Conservation (phyloP, 2,329 filamentous ascomycete genomes). For the Phyllosticta ampelicida region DNA sequence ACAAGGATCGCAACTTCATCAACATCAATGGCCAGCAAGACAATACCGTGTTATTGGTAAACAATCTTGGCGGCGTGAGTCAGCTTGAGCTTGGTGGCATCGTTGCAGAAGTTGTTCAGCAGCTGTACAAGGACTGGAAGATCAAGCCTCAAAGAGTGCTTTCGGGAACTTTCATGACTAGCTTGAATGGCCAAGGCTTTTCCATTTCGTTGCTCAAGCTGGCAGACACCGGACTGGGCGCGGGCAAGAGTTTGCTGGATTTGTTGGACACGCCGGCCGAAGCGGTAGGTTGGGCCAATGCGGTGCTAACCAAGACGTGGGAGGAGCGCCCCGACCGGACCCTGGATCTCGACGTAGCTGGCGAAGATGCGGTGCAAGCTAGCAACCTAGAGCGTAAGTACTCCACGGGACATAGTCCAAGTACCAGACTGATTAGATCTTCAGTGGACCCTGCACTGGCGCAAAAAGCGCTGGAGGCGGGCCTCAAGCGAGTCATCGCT, state of each 20-base stretch:
- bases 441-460: constrained; percentile 42
- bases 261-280: constrained; percentile 58
- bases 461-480: constrained; percentile 43
- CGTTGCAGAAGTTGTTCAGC: constrained; percentile 53
- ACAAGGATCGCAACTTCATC: constrained; percentile 61
- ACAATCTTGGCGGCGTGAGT: constrained; percentile 66
- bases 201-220: constrained; percentile 57
- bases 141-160: constrained; percentile 53
- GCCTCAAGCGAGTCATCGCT: constrained; percentile 50
- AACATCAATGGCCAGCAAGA: constrained; percentile 46
- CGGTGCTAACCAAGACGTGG: constrained; percentile 50
- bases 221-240: constrained; percentile 47
- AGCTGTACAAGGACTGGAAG: constrained; percentile 47
- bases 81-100: constrained; percentile 63
- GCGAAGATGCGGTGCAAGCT: constrained; percentile 36
- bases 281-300: constrained; percentile 55
- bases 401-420: background rate
- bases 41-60: constrained; percentile 57
- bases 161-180: constrained; percentile 62
- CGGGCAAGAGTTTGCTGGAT: constrained; percentile 52
- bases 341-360: constrained; percentile 31
- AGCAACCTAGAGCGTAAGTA: constrained; percentile 42
- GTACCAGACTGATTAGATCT: background rate
- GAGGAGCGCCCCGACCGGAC: constrained; percentile 34
- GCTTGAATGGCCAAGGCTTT: constrained; percentile 61